These are phyloP conservation scores for Russula lepida DNA, from an alignment of 768 basidiomycete genomes.

Conservation along the genomic window DNA sequence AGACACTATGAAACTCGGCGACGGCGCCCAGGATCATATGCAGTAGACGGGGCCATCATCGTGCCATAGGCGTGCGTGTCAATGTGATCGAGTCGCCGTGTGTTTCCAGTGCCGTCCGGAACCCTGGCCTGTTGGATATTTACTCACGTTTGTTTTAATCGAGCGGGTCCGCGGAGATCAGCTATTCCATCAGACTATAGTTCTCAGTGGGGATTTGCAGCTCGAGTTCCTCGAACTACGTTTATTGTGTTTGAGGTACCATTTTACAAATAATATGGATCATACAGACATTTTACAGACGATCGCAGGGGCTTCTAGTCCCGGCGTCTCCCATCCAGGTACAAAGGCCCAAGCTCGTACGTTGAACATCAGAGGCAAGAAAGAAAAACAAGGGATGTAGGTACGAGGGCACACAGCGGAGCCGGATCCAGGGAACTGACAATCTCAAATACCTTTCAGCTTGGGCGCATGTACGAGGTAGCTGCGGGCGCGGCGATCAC, in stretches of 20 bases:
- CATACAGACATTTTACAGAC: background rate
- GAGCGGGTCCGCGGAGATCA: background rate
- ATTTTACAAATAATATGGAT: background rate
- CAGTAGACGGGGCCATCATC: background rate
- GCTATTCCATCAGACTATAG: background rate
- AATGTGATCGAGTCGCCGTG: background rate
- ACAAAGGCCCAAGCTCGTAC: background rate
- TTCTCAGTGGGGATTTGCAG: background rate
- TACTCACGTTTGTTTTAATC: background rate
- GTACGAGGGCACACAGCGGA: background rate
- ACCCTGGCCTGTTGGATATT: background rate
- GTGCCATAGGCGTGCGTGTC: background rate
- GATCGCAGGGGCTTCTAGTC: background rate
- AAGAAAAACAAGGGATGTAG: background rate
- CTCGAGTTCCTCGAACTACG: background rate
- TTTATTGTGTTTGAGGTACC: background rate
- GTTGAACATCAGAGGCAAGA: background rate
- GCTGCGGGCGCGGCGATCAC: background rate
- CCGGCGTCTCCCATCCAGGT: background rate
- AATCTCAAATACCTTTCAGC: background rate
- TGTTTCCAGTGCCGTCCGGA: background rate
- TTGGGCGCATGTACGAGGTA: background rate
- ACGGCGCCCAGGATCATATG: background rate
- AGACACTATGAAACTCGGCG: background rate
- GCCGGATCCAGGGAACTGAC: background rate